These are phyloP conservation scores for Agrocybe pediades DNA, from an alignment of 768 basidiomycete genomes.

Conservation along the genomic window DNA sequence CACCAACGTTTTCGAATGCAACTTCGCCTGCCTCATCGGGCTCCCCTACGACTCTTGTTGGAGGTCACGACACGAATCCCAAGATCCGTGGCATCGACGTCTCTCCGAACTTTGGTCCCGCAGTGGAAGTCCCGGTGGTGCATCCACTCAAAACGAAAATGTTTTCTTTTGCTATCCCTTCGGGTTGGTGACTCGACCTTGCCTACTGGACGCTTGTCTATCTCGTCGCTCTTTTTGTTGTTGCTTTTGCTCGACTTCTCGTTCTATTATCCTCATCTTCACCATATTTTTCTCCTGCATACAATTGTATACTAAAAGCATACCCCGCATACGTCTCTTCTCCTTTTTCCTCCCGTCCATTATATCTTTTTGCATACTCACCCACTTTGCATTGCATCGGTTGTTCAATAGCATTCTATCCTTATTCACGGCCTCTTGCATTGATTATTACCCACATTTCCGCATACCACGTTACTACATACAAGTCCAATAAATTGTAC, in stretches of 20 bases:
- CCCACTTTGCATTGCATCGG: conserved; percentile 13
- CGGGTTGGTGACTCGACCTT: conserved; percentile 52
- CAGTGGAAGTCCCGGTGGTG: conserved; percentile 29
- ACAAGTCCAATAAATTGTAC: conserved; percentile 12
- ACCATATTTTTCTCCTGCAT: conserved; percentile 4
- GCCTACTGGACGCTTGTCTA: conserved; percentile 15
- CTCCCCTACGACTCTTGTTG: conserved; percentile 60
- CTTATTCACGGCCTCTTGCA: conserved; percentile 11
- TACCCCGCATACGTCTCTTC: conserved; percentile 14
- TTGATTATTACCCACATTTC: conserved; percentile 9
- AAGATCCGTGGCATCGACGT: conserved; percentile 47
- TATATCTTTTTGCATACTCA: conserved; percentile 21
- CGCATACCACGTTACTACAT: conserved; percentile 11
- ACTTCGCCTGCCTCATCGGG: conserved; percentile 64
- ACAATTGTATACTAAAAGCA: conserved; percentile 17
- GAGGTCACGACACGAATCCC: conserved; percentile 50
- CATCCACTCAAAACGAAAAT: conserved; percentile 60
- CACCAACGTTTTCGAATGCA: conserved; percentile 50
- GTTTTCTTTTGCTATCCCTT: conserved; percentile 64
- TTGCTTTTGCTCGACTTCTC: conserved; percentile 18
- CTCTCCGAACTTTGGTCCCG: conserved; percentile 39
- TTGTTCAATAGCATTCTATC: conserved; percentile 16
- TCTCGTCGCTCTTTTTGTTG: conserved; percentile 12
- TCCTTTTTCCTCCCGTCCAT: conserved; percentile 8
- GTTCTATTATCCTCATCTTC: conserved; percentile 11